Base-by-base conservation (phyloP, 345 rosid genomes). In the Citrus maxima region DNA sequence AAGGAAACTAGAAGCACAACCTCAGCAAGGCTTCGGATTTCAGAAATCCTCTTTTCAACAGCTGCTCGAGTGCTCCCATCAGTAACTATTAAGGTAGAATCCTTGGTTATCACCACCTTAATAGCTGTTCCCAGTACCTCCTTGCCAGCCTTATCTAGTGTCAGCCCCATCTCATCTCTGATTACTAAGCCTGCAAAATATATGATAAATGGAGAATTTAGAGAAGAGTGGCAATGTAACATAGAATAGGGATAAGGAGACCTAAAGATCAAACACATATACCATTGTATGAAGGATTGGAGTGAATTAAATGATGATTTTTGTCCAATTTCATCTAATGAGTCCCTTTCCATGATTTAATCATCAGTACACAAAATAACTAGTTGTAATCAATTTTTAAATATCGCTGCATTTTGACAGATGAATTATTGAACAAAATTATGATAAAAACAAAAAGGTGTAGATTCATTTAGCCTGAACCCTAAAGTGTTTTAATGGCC, bases 81-180 rank as follows among this genome's bases (percentile, higher is more conserved):
- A 7, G 93, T 90, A 79, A 93, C 95, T 72, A 95, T 88, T 67
- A 93, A 73, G 55, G 99, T 93, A 7, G 99, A 93, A 82, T 90
- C 88, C 77, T 92, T 93, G 13, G 96, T 91, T 78, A 93, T 77
- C 67, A 91, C 88, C 56, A 93, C 85, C 82, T 89, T 92, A 51
- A 82, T 76, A 55, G 99, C 96, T 76, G 84, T 83, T 12, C 99
- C 99, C 76, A 95, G 83, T 6, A 91, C 90, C 72, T 93, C 96
- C 86, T 92, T 86, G 72, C 93, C 90, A 68, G 93, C 93, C 71
- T 89, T 92, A 75, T 89, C 97, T 62, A 93, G 84, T 22, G 86
- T 88, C 80, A 92, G 56, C 0, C 98, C 97, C 83, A 81, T 83
- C 80, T 89, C 96, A 75, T 95, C 99, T 87, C 99, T 88, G 75